These are phyloP conservation scores for Saitozyma podzolica DNA, from an alignment of 768 basidiomycete species.

Conservation along the genomic window DNA sequence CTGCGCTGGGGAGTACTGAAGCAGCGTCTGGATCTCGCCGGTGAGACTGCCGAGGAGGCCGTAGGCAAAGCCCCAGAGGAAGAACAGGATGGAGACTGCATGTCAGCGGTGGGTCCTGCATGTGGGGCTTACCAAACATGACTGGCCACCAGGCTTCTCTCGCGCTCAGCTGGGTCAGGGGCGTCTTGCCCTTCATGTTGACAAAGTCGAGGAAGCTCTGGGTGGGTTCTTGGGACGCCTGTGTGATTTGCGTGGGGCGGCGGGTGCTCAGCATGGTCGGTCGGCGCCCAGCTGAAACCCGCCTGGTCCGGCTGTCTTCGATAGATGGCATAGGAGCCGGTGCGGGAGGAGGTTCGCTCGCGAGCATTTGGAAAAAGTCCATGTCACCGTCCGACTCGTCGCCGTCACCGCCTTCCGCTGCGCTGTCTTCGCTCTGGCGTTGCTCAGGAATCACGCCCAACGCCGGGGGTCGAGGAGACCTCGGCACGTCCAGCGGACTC, in stretches of 20 bases:
- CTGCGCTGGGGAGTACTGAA: constrained; percentile 29
- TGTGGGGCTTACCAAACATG: constrained; percentile 34
- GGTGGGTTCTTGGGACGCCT: constrained; percentile 21
- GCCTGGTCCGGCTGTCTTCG: neutral
- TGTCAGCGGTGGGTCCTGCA: neutral
- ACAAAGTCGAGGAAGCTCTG: constrained; percentile 49
- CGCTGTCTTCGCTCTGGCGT: neutral
- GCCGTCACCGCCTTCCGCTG: neutral
- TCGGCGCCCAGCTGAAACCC: neutral
- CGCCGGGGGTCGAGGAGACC: neutral
- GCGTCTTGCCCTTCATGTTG: constrained; percentile 38
- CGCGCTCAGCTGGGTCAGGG: constrained; percentile 35
- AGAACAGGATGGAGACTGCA: constrained; percentile 43
- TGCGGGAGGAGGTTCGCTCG: constrained; percentile 4
- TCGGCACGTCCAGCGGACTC: neutral
- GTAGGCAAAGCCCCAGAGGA: constrained; percentile 50
- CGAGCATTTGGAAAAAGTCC: constrained; percentile 29
- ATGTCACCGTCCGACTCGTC: constrained; percentile 12
- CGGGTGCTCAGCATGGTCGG: neutral
- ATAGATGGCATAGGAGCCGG: neutral
- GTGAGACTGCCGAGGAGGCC: constrained; percentile 49
- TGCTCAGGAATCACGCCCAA: neutral
- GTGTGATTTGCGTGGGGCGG: neutral
- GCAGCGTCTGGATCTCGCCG: constrained; percentile 33
- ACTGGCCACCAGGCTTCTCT: constrained; percentile 47